phyloP scores from a whole-genome alignment of 108 stramenopile genomes.

The Skeletonema marinoi region DNA sequence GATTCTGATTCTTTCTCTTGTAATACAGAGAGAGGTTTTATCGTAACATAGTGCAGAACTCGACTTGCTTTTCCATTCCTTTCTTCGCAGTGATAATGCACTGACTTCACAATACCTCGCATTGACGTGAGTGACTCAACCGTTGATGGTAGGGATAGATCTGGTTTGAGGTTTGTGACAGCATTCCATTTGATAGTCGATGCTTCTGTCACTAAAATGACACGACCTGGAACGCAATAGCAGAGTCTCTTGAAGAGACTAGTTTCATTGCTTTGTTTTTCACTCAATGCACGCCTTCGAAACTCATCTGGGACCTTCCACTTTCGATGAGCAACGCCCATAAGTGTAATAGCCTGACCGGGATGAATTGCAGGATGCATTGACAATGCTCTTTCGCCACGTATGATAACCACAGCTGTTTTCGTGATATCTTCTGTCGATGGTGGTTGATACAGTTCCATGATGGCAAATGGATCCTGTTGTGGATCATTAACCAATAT shows the following conservation, averaged over 20 bases:
- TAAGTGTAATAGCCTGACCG: slow-evolving; percentile 53
- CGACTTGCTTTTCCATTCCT: slow-evolving; percentile 8
- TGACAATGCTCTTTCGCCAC: slow-evolving; percentile 52
- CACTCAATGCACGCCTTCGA: not conserved
- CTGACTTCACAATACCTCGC: slow-evolving; percentile 40
- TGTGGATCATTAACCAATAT: slow-evolving; percentile 56
- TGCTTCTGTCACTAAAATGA: slow-evolving; percentile 58
- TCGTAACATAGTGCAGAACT: slow-evolving; percentile 39
- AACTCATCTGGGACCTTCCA: slow-evolving; percentile 70
- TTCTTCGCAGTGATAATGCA: slow-evolving; percentile 30
- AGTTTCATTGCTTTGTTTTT: not conserved
- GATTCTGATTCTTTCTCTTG: not conserved
- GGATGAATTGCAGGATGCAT: slow-evolving; percentile 67
- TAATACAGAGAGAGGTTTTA: slow-evolving; percentile 16
- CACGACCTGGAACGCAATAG: slow-evolving; percentile 61
- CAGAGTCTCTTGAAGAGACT: slow-evolving; percentile 40
- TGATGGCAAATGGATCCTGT: slow-evolving; percentile 71
- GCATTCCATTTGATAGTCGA: slow-evolving; percentile 44
- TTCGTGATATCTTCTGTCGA: slow-evolving; percentile 3
- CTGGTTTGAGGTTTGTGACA: not conserved
- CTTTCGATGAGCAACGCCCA: slow-evolving; percentile 47
- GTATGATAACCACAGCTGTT: slow-evolving; percentile 62
- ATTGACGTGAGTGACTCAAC: slow-evolving; percentile 41
- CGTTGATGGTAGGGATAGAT: slow-evolving; percentile 27
- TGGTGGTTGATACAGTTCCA: slow-evolving; percentile 64